Evolutionary conservation across 2,329 filamentous ascomycete genomes (phyloP).

Genomic region (Monosporascus sp.): DNA sequence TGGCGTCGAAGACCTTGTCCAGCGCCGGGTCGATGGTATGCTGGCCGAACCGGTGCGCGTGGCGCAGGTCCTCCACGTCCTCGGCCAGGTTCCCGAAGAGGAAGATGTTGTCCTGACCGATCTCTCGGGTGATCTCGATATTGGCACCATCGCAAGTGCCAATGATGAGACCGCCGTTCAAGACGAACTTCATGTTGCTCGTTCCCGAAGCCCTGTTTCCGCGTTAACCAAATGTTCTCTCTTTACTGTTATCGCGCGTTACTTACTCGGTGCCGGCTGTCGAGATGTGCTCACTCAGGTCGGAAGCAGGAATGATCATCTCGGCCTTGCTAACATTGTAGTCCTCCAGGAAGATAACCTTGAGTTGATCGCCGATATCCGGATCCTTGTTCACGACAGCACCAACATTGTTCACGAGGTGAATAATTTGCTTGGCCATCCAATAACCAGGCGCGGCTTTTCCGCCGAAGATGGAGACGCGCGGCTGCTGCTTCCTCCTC

Average conservation of each 20-base stretch:
- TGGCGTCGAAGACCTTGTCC: slow-evolving; percentile 74
- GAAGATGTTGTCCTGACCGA: slow-evolving; percentile 97
- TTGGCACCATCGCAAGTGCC: slow-evolving; percentile 98
- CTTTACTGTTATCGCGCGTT: background rate
- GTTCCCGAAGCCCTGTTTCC: slow-evolving; percentile 62
- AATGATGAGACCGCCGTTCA: slow-evolving; percentile 95
- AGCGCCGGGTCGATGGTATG: slow-evolving; percentile 75
- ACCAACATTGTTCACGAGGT: slow-evolving; percentile 89
- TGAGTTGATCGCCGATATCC: slow-evolving; percentile 88
- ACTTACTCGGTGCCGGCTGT: slow-evolving; percentile 86
- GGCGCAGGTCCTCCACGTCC: slow-evolving; percentile 92
- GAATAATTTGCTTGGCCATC: slow-evolving; percentile 99
- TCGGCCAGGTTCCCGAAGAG: slow-evolving; percentile 94
- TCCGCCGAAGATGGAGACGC: slow-evolving; percentile 94
- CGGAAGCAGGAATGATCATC: slow-evolving; percentile 89
- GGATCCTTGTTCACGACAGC: slow-evolving; percentile 85
- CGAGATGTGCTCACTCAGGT: slow-evolving; percentile 97
- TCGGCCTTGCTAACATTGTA: slow-evolving; percentile 99
- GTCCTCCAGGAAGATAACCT: slow-evolving; percentile 95
- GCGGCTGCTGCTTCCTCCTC: slow-evolving; percentile 77
- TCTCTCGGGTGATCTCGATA: slow-evolving; percentile 95
- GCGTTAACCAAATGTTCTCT: slow-evolving; percentile 2
- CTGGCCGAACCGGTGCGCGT: slow-evolving; percentile 77
- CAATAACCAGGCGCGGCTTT: slow-evolving; percentile 98
- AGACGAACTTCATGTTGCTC: slow-evolving; percentile 99